Evolutionary conservation across 495 filamentous ascomycete species (phyloP), one percentile per base, ranked within the genome.

Genomic region (Daldinia decipiens): DNA sequence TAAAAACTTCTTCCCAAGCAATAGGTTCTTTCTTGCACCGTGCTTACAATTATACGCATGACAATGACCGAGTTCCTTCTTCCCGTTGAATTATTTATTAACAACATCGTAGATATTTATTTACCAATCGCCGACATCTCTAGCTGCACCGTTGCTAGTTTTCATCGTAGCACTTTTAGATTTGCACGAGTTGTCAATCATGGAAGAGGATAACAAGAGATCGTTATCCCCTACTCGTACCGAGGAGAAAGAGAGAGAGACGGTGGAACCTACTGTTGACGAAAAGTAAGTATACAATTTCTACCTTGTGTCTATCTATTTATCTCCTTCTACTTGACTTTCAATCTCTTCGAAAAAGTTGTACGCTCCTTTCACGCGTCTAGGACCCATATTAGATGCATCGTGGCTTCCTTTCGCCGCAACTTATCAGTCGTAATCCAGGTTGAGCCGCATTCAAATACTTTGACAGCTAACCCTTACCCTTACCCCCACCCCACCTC

Each of bases 211-310:
- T 0, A 43, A 58, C 9, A 38, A 63, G 40, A 59, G 3, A 24
- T 43, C 58, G 53, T 26, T 53, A 32, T 45, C 36, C 3, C 13
- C 59, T n/a, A 39, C 15, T n/a, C 34, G 36, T 13, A 26, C 7
- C 6, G 55, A 45, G 19, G 45, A 52, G 11, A 50, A 69, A 19
- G 27, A 59, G 12, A 24, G 58, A 19, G 27, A 53, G 11, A 21
- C 24, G 32, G 32, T n/a, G n/a, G 54, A 63, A 15, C 6, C 45
- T 59, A 45, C 47, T 38, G 26, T 32, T 38, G 36, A 45, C 1
- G 67, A 70, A 13, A 59, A 50, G 67, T 70, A 64, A 64, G 60
- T 29, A 19, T 9, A 15, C 38, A 9, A 9, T 21, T n/a, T 32
- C 9, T 15, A 21, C 36, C 13, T 32, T 13, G 15, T 51, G 17